phyloP scores from a whole-genome alignment of 306 rosid genomes.

The Prunus mira region DNA sequence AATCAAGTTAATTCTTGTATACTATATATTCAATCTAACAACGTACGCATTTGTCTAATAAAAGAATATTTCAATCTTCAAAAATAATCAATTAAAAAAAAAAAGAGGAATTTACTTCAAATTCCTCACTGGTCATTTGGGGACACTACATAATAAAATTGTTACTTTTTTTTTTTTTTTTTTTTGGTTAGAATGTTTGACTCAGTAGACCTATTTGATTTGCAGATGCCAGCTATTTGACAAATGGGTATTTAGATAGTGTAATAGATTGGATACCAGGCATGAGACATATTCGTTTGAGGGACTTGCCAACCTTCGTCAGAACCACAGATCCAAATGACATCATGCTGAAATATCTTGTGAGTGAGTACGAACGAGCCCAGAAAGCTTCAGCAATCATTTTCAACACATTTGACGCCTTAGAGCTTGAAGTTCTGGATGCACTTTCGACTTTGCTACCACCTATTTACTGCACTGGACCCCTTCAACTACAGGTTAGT shows the following conservation, averaged over 20 bases:
- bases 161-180: neutral
- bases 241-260: conserved; percentile 51
- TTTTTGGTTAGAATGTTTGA: neutral
- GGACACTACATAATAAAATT: neutral
- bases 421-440: conserved; percentile 40
- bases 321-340: conserved; percentile 57
- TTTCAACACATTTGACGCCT: conserved; percentile 51
- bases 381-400: conserved; percentile 45
- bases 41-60: no score
- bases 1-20: no score
- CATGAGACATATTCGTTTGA: conserved; percentile 45
- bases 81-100: neutral
- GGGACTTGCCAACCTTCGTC: conserved; percentile 50
- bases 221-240: conserved; percentile 39
- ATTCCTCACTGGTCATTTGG: no score
- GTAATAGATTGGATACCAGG: conserved; percentile 59
- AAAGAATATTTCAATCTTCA: no score
- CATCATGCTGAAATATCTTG: conserved; percentile 1
- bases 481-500: conserved; percentile 34
- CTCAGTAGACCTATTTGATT: neutral
- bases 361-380: conserved; percentile 22
- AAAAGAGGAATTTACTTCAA: no score
- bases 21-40: no score
- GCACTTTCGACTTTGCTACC: conserved; percentile 37
- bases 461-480: conserved; percentile 52